Percentiles rank a stretch among this genome's conserved stretches.
phyloP scores from a whole-genome alignment of 2,329 filamentous ascomycete species.

The Aspergillus hiratsukae region DNA sequence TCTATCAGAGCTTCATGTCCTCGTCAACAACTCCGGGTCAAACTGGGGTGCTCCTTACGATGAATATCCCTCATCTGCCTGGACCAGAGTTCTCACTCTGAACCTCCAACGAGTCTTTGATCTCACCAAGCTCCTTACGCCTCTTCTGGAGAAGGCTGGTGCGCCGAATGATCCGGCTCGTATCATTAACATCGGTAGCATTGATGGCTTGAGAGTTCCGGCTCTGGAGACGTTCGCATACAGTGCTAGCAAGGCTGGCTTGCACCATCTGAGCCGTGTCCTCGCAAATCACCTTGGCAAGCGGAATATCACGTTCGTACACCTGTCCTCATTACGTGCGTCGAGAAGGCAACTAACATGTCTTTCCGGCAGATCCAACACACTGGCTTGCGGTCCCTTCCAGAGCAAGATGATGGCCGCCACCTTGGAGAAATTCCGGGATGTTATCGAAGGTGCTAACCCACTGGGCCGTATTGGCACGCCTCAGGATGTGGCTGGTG shows the following conservation, averaged over 20 bases:
- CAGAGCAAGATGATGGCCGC: constrained; percentile 53
- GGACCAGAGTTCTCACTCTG: constrained; percentile 54
- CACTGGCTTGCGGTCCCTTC: constrained; percentile 65
- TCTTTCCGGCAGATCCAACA: constrained; percentile 49
- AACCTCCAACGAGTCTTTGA: constrained; percentile 54
- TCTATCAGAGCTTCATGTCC: constrained; percentile 42
- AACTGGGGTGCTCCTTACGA: constrained; percentile 56
- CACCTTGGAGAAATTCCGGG: constrained; percentile 47
- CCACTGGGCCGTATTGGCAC: constrained; percentile 64
- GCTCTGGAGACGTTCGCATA: constrained; percentile 51
- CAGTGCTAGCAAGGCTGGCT: constrained; percentile 50
- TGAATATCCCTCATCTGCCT: constrained; percentile 54
- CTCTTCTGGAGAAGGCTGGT: constrained; percentile 44
- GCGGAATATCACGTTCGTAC: constrained; percentile 50
- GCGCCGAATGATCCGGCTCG: constrained; percentile 41
- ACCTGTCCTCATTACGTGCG: not conserved
- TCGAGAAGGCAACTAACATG: constrained; percentile 37
- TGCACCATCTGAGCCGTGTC: constrained; percentile 51
- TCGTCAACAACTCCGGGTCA: constrained; percentile 52
- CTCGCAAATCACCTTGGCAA: constrained; percentile 49
- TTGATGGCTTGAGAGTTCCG: constrained; percentile 52
- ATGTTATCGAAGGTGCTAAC: constrained; percentile 51
- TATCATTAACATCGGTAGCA: constrained; percentile 52
- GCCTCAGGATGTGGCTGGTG: constrained; percentile 65
- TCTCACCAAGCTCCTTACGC: constrained; percentile 44